Conservation (phyloP, 306 rosid genomes). For the Malus sylvestris region DNA sequence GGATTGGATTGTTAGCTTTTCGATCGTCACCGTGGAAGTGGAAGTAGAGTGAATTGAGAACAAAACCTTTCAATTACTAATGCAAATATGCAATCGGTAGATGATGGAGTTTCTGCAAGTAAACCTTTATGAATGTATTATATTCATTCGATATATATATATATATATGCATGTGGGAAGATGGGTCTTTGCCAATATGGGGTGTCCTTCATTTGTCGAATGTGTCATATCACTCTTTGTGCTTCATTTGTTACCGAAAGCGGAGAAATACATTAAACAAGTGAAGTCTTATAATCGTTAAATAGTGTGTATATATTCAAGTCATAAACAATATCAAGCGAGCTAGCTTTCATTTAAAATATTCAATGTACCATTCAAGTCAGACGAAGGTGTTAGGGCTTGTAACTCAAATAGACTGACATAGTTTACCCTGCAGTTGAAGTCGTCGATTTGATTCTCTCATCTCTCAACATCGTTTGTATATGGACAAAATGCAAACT, state of each 20-base stretch:
- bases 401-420: background rate
- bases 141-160: background rate
- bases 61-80: background rate
- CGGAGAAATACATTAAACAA: conserved; percentile 5
- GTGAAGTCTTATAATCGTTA: background rate
- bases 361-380: background rate
- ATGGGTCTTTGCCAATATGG: conserved; percentile 4
- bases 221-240: conserved; percentile 3
- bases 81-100: background rate
- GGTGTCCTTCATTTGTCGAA: background rate
- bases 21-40: background rate
- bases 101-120: background rate
- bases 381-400: background rate
- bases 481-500: no score
- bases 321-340: background rate
- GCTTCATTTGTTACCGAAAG: background rate
- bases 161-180: background rate
- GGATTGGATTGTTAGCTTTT: background rate
- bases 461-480: background rate
- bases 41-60: background rate
- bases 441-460: no score
- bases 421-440: no score
- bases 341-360: background rate
- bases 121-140: background rate
- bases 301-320: background rate